phyloP scores from a whole-genome alignment of 129 eudicot species.

The Glebionis coronaria region DNA sequence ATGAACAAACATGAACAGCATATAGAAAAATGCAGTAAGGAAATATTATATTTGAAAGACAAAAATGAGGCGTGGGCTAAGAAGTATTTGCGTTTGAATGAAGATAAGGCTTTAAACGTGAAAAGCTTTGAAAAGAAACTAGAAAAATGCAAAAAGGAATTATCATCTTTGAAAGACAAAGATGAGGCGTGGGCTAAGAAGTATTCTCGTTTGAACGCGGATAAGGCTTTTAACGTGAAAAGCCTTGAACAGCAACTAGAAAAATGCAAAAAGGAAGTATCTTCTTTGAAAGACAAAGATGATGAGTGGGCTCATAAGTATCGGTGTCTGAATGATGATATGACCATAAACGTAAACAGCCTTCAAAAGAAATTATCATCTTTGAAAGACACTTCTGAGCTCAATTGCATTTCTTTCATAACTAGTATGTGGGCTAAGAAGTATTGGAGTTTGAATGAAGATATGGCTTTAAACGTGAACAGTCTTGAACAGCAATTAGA shows the following conservation, averaged over 20 bases:
- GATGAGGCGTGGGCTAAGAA: constrained; percentile 9
- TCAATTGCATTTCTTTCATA: too few species aligned
- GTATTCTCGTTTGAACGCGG: too few species aligned
- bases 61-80: constrained; percentile 38
- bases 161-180: too few species aligned
- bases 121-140: too few species aligned
- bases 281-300: too few species aligned
- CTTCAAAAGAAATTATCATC: background rate
- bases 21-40: constrained; percentile 17
- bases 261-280: too few species aligned
- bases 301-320: too few species aligned
- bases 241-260: too few species aligned
- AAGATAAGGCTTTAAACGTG: constrained; percentile 22
- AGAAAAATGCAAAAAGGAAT: background rate
- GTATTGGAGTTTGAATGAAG: constrained; percentile 6
- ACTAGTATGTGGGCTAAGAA: too few species aligned
- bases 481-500: constrained; percentile 24
- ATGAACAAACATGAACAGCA: constrained; percentile 20
- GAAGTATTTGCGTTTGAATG: constrained; percentile 25
- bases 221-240: too few species aligned
- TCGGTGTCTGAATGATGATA: background rate
- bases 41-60: constrained; percentile 21
- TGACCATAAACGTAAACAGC: background rate
- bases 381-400: too few species aligned
- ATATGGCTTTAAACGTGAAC: constrained; percentile 9